Percentiles rank a stretch among this genome's conserved stretches.
Evolutionary conservation across 2,329 filamentous ascomycete genomes (phyloP).

Genomic region (Colletotrichum melonis): DNA sequence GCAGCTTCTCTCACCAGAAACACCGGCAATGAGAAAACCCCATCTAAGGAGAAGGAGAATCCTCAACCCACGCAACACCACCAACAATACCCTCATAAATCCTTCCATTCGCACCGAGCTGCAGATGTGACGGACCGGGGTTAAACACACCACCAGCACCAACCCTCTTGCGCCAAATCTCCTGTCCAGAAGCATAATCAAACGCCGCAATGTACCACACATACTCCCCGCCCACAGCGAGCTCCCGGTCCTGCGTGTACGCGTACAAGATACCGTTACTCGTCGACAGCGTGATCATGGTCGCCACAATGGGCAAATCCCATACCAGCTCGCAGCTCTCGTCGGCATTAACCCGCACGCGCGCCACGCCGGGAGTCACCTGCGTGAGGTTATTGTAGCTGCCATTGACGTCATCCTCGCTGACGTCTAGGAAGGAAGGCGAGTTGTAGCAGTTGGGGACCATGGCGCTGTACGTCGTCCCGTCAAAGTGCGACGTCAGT

Average conservation of each 20-base stretch:
- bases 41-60: not conserved
- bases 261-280: not conserved
- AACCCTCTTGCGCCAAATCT: not conserved
- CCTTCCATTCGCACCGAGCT: not conserved
- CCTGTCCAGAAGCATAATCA: not conserved
- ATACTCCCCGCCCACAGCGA: not conserved
- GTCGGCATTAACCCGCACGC: too few relatives aligned
- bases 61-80: not conserved
- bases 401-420: not conserved
- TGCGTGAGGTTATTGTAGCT: too few relatives aligned
- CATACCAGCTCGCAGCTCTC: too few relatives aligned
- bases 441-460: not conserved
- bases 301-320: too few relatives aligned
- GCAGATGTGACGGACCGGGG: not conserved
- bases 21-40: not conserved
- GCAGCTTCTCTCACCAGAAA: not conserved
- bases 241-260: not conserved
- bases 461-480: too few relatives aligned
- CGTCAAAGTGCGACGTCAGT: too few relatives aligned
- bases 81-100: not conserved
- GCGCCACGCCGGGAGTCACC: too few relatives aligned
- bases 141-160: not conserved
- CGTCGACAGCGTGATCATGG: not conserved
- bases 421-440: not conserved
- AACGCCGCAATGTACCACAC: not conserved